Evolutionary conservation across 768 basidiomycete genomes (phyloP).

Genomic region (Boletus subparvulus): DNA sequence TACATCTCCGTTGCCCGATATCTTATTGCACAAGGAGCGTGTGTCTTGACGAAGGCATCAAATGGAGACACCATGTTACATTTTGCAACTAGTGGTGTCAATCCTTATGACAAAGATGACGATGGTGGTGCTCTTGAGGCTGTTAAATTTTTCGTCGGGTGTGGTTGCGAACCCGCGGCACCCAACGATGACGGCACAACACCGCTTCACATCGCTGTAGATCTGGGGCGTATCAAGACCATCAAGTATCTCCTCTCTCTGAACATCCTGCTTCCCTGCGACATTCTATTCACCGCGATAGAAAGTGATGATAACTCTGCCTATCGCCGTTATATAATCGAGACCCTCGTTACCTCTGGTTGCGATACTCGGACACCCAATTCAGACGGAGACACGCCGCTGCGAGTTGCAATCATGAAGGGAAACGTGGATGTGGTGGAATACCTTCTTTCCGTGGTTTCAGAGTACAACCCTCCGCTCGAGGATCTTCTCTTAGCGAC

Average conservation of each 20-base stretch:
- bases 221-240: background rate
- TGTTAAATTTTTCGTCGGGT: background rate
- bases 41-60: background rate
- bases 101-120: background rate
- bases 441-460: background rate
- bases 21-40: background rate
- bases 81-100: background rate
- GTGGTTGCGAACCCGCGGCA: background rate
- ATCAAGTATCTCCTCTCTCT: background rate
- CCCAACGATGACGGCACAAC: background rate
- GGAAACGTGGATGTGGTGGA: background rate
- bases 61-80: background rate
- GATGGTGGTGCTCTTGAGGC: background rate
- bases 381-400: background rate
- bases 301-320: background rate
- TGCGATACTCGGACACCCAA: background rate
- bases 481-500: background rate
- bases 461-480: background rate
- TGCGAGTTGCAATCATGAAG: background rate
- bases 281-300: background rate
- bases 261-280: background rate
- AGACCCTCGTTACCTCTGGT: background rate
- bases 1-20: background rate
- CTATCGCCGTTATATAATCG: background rate
- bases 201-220: background rate